phyloP scores from a whole-genome alignment of 2,329 filamentous ascomycete genomes.

The Penicillium brevicompactum region DNA sequence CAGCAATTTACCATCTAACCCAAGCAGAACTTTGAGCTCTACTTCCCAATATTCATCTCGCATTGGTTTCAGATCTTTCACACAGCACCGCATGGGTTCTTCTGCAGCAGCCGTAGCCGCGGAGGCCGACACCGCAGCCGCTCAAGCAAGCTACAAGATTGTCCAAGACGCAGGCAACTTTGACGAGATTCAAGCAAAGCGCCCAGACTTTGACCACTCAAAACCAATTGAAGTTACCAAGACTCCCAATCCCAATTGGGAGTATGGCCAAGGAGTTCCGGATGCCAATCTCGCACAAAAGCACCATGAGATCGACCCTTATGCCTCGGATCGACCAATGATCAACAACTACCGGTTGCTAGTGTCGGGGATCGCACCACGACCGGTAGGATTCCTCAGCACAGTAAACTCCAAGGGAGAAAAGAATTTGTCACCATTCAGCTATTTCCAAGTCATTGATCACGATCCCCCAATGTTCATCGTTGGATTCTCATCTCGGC shows the following conservation, averaged over 20 bases:
- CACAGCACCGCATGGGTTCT: conserved; percentile 5
- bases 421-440: conserved; percentile 79
- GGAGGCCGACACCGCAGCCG: conserved; percentile 1
- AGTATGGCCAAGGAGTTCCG: conserved; percentile 23
- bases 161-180: conserved; percentile 28
- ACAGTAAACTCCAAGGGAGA: conserved; percentile 63
- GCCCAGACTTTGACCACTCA: conserved; percentile 36
- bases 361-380: conserved; percentile 76
- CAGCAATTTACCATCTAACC: neutral
- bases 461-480: conserved; percentile 84
- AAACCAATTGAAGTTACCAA: conserved; percentile 36
- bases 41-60: neutral
- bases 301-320: conserved; percentile 73
- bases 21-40: conserved; percentile 2
- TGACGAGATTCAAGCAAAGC: conserved; percentile 32
- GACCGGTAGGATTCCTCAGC: conserved; percentile 69
- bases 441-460: conserved; percentile 77
- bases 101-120: conserved; percentile 3
- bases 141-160: conserved; percentile 21
- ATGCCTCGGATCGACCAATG: conserved; percentile 65
- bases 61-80: neutral
- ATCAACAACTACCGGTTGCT: conserved; percentile 85
- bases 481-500: conserved; percentile 60
- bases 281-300: conserved; percentile 11
- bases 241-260: conserved; percentile 38